Evolutionary conservation across 345 rosid genomes (phyloP).

Genomic region (Noccaea caerulescens): DNA sequence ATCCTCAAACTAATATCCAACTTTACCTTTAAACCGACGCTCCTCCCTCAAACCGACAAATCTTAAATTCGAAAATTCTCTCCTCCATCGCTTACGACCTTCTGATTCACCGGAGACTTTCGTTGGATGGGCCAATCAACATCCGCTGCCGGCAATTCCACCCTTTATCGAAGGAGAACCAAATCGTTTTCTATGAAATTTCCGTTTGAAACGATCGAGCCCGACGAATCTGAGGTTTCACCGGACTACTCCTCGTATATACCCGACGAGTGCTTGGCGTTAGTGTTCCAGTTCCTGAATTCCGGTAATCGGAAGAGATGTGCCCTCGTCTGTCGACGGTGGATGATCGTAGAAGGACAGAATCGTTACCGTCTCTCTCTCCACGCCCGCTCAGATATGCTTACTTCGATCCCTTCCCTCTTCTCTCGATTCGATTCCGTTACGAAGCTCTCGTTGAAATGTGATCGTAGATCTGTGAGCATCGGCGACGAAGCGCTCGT

Average conservation of each 20-base stretch:
- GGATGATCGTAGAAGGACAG: conserved; percentile 79
- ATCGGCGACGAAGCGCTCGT: conserved; percentile 74
- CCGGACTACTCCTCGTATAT: conserved; percentile 61
- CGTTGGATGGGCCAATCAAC: conserved; percentile 79
- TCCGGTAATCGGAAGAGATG: conserved; percentile 66
- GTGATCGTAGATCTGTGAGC: conserved; percentile 76
- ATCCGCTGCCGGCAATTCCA: conserved; percentile 57
- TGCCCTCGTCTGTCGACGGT: conserved; percentile 75
- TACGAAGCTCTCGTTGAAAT: conserved; percentile 82
- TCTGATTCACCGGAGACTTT: conserved; percentile 6
- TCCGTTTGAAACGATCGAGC: conserved; percentile 47
- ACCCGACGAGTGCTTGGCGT: conserved; percentile 87
- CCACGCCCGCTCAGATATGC: conserved; percentile 70
- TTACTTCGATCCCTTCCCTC: conserved; percentile 50
- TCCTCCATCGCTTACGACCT: conserved; percentile 21
- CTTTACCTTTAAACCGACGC: conserved; percentile 29
- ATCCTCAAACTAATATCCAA: conserved; percentile 11
- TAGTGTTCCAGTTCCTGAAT: conserved; percentile 68
- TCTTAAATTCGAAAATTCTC: not conserved
- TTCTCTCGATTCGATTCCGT: conserved; percentile 86
- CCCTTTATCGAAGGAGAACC: conserved; percentile 50
- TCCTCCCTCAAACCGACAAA: conserved; percentile 37
- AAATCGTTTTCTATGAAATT: conserved; percentile 29
- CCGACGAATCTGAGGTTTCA: conserved; percentile 30
- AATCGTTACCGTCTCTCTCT: conserved; percentile 84